Percentiles rank a stretch among this genome's conserved stretches.
Evolutionary conservation across 306 rosid species (phyloP).

Genomic region (Cucurbita ficifolia): DNA sequence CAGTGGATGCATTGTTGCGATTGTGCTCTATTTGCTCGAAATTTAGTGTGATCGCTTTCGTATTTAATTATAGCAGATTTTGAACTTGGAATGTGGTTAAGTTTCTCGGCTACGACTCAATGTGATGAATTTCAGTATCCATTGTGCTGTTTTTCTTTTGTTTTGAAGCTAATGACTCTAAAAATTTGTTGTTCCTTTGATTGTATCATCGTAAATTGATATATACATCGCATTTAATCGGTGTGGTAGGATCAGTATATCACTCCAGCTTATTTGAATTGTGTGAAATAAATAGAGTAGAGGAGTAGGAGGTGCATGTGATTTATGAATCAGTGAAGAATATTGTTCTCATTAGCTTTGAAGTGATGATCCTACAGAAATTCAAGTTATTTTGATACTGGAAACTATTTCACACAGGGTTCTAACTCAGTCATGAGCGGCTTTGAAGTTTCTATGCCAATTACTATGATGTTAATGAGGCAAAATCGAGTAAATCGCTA

Average conservation of each 20-base stretch:
- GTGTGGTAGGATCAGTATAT: not conserved
- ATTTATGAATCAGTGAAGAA: not conserved
- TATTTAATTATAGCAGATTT: not conserved
- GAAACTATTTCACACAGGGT: not conserved
- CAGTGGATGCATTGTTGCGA: not conserved
- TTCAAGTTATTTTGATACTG: not conserved
- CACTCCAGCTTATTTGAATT: not conserved
- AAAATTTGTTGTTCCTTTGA: not conserved
- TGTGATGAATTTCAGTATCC: not conserved
- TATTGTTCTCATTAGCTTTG: not conserved
- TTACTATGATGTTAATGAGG: constrained; percentile 55
- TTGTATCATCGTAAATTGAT: not conserved
- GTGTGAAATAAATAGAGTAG: not conserved
- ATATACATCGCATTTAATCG: not conserved
- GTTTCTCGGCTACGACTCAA: not conserved
- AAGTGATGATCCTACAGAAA: not conserved
- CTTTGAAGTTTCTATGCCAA: not conserved
- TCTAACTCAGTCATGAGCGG: not conserved
- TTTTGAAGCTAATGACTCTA: not conserved
- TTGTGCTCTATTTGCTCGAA: not conserved
- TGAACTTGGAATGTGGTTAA: not conserved
- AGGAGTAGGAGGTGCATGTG: not conserved
- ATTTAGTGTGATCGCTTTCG: not conserved
- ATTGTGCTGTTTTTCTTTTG: not conserved
- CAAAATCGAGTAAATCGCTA: constrained; percentile 42